Conservation (phyloP, 2,329 filamentous ascomycete species). For the Aspergillus calidoustus region DNA sequence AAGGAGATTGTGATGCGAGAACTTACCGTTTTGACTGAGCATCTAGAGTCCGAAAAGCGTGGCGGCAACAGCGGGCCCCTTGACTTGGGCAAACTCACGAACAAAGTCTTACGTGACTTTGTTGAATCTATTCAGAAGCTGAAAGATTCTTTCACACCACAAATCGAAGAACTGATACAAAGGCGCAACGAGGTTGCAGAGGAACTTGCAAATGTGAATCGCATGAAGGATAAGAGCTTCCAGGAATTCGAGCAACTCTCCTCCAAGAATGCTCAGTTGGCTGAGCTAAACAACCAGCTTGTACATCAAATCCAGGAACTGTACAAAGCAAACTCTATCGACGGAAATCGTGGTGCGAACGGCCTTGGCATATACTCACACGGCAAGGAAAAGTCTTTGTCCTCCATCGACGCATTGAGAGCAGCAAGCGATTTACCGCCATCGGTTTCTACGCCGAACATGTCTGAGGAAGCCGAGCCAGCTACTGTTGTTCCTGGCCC, state of each 20-base stretch:
- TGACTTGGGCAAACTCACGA: constrained; percentile 73
- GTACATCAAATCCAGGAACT: constrained; percentile 92
- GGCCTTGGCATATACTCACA: constrained; percentile 68
- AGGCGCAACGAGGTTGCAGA: constrained; percentile 83
- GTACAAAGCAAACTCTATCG: constrained; percentile 72
- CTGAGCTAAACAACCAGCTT: constrained; percentile 93
- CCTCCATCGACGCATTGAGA: constrained; percentile 51
- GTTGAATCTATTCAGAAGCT: constrained; percentile 67
- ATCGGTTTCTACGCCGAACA: constrained; percentile 59
- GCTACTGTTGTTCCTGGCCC: constrained; percentile 69
- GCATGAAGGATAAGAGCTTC: constrained; percentile 88
- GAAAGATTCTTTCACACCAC: constrained; percentile 75
- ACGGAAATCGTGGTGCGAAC: constrained; percentile 42
- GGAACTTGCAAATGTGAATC: constrained; percentile 79
- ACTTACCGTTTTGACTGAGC: constrained; percentile 84
- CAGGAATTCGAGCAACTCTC: constrained; percentile 95
- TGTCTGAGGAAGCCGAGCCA: constrained; percentile 68
- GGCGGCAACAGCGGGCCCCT: constrained; percentile 73
- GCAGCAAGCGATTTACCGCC: constrained; percentile 57
- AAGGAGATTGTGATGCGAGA: constrained; percentile 95
- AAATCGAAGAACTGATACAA: constrained; percentile 88
- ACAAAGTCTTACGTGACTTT: constrained; percentile 65
- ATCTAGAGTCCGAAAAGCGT: constrained; percentile 84
- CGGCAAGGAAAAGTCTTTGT: constrained; percentile 55
- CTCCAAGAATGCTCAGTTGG: constrained; percentile 90